Base-by-base conservation (phyloP, 1,284 basidiomycete species). In the Austroboletus olivaceoglutinosus region DNA sequence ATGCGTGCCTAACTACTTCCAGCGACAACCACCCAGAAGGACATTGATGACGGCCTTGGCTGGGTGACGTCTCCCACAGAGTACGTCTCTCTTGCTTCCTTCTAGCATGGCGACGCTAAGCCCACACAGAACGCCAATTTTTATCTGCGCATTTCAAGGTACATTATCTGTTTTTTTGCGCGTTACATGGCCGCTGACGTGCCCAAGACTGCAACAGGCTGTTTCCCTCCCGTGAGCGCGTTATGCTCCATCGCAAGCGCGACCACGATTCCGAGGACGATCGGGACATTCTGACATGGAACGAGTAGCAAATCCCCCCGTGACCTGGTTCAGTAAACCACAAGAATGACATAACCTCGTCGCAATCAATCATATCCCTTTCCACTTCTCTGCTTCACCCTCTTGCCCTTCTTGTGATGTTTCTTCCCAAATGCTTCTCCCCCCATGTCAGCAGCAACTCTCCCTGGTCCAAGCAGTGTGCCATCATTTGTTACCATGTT, bases 311-410 rank as follows among this genome's bases (percentile, higher is more conserved):
- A 18, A 16, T 8, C 18, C 18, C 18, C 34, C 13, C 18, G n/a
- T 16, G 34, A 19, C n/a, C 12, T n/a, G n/a, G n/a, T n/a, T n/a
- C n/a, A n/a, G 31, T 33, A 33, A 13, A 33, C 31, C 13, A 33
- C 31, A 33, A 9, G 25, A 25, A 25, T 25, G 25, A 25, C 25
- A 25, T 25, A 9, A 9, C 8, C 31, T 27, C 25, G 33, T 30
- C 45, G 43, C 19, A 21, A 41, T 65, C 64, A 83, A 62, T 95
- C 94, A 62, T 97, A 97, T 27, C 94, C 94, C 63, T 83, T 86
- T 23, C 94, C 94, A 62, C 90, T 93, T 58, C 94, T 75, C 70
- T 93, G 87, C 73, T 98, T 98, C 50, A 81, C 81, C 50, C 86
- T 75, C 77, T 91, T 85, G 73, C 80, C 73, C 63, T 86, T 89